Conservation (phyloP, 345 rosid genomes). For the Salix arbutifolia region DNA sequence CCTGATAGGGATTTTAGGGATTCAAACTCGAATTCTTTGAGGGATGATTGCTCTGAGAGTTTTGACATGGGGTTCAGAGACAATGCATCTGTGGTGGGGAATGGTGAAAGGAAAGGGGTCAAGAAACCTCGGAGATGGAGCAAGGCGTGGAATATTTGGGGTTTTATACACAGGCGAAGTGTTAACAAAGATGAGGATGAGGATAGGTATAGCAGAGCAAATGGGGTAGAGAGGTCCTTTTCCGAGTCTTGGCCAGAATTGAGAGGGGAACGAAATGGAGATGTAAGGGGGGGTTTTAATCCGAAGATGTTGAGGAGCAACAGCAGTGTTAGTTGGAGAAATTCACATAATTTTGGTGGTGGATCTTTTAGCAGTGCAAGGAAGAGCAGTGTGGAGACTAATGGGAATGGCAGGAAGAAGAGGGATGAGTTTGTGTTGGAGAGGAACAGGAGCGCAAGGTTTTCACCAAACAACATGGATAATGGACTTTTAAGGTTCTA, state of each 20-base stretch:
- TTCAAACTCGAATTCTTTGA: constrained; percentile 59
- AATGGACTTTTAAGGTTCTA: constrained; percentile 79
- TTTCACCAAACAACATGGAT: constrained; percentile 66
- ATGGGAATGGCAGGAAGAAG: constrained; percentile 57
- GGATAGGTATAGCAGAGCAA: constrained; percentile 57
- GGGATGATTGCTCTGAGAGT: constrained; percentile 76
- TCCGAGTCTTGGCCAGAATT: constrained; percentile 90
- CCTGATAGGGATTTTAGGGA: constrained; percentile 56
- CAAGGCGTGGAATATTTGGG: constrained; percentile 85
- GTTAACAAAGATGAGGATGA: constrained; percentile 69
- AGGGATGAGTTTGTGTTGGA: constrained; percentile 62
- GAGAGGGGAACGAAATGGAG: constrained; percentile 60
- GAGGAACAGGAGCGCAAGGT: constrained; percentile 80
- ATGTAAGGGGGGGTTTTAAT: constrained; percentile 49
- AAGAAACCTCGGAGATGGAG: constrained; percentile 82
- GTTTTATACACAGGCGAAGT: constrained; percentile 59
- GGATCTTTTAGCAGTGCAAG: constrained; percentile 40
- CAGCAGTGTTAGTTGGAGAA: constrained; percentile 96
- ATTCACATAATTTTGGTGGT: constrained; percentile 42
- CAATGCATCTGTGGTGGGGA: constrained; percentile 44
- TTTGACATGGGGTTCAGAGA: constrained; percentile 61
- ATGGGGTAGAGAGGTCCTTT: constrained; percentile 64
- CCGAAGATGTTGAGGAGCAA: constrained; percentile 81
- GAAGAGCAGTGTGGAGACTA: constrained; percentile 56
- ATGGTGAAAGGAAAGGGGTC: constrained; percentile 47